Evolutionary conservation across 2,329 filamentous ascomycete genomes (phyloP).

Genomic region (Cucurbitaria berberidis): DNA sequence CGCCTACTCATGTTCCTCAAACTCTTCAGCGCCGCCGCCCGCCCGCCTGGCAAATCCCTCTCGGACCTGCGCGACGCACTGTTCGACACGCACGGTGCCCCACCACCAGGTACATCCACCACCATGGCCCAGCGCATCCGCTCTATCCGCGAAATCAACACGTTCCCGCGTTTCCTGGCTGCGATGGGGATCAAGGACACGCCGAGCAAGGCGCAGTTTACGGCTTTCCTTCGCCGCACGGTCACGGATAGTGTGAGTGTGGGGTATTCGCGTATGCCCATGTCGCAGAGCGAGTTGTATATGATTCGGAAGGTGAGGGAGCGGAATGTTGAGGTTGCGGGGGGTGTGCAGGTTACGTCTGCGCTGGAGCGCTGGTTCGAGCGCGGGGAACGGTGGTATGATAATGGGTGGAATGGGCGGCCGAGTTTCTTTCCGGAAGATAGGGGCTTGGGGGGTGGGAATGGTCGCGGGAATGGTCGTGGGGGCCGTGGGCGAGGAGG

Average conservation of each 20-base stretch:
- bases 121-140: slow-evolving; percentile 53
- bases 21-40: slow-evolving; percentile 56
- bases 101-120: slow-evolving; percentile 51
- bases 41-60: slow-evolving; percentile 48
- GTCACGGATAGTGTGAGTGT: slow-evolving; percentile 29
- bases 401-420: slow-evolving; percentile 16
- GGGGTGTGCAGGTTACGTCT: slow-evolving; percentile 16
- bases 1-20: slow-evolving; percentile 61
- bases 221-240: slow-evolving; percentile 27
- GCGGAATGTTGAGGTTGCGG: slow-evolving; percentile 19
- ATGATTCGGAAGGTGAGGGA: slow-evolving; percentile 30
- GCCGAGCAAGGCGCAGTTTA: slow-evolving; percentile 28
- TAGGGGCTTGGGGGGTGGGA: background rate
- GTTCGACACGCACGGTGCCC: slow-evolving; percentile 56
- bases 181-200: slow-evolving; percentile 51
- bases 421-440: slow-evolving; percentile 26
- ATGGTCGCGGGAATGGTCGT: background rate
- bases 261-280: slow-evolving; percentile 32
- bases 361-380: slow-evolving; percentile 22
- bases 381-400: slow-evolving; percentile 18
- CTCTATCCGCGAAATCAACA: slow-evolving; percentile 51
- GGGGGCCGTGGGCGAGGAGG: background rate
- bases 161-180: slow-evolving; percentile 53
- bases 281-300: slow-evolving; percentile 33
- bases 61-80: slow-evolving; percentile 53